Percentiles rank a stretch among this genome's conserved stretches.
Evolutionary conservation across 805 yeast genomes (phyloP).

Genomic region (Myxozyma sirexii): DNA sequence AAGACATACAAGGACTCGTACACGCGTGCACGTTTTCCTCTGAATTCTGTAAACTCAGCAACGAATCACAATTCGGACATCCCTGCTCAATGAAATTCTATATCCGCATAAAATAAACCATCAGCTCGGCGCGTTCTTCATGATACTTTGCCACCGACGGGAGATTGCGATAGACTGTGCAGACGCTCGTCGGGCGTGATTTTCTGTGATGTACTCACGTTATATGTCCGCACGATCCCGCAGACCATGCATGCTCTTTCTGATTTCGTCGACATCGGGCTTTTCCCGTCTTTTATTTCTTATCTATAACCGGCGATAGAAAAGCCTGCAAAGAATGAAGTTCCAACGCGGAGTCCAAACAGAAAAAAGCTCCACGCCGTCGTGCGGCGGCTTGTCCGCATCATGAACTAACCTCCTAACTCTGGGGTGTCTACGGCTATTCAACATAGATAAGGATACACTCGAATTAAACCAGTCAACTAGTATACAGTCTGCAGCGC

Average conservation of each 20-base stretch:
- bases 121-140: background rate
- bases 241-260: slow-evolving; percentile 98
- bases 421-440: too few species aligned
- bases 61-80: slow-evolving; percentile 94
- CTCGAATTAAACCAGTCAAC: background rate
- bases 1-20: slow-evolving; percentile 80
- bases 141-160: background rate
- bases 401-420: too few species aligned
- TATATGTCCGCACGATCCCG: slow-evolving; percentile 83
- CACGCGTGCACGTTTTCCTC: slow-evolving; percentile 85
- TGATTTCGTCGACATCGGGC: slow-evolving; percentile 44
- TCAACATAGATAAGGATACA: too few species aligned
- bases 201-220: slow-evolving; percentile 46
- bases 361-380: too few species aligned
- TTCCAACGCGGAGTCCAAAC: too few species aligned
- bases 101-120: too few species aligned
- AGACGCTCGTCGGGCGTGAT: too few species aligned
- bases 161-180: background rate
- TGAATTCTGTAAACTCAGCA: slow-evolving; percentile 75
- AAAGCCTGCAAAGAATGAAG: too few species aligned
- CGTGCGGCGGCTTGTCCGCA: too few species aligned
- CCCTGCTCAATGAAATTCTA: slow-evolving; percentile 77
- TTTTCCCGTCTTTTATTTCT: too few species aligned
- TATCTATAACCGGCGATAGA: too few species aligned
- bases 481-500: background rate